Evolutionary conservation across 495 filamentous ascomycete genomes (phyloP).

Genomic region (Hypoxylon crocopeplum): DNA sequence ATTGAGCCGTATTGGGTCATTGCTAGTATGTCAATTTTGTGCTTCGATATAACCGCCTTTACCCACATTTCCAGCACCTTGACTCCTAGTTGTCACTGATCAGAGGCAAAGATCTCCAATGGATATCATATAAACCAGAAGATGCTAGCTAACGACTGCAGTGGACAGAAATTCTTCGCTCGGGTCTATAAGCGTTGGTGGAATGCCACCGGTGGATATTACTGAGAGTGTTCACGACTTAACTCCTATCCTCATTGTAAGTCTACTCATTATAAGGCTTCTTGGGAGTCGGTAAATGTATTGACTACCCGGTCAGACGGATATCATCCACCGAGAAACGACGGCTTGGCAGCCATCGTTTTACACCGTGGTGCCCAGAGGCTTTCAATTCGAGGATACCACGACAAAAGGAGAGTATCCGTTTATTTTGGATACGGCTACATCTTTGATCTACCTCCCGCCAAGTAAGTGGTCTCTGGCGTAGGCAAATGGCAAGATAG

Average conservation of each 20-base stretch:
- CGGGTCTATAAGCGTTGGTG: constrained; percentile 62
- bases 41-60: background rate
- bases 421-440: constrained; percentile 58
- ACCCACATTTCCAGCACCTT: background rate
- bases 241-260: constrained; percentile 51
- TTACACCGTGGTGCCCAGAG: constrained; percentile 51
- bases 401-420: constrained; percentile 44
- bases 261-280: constrained; percentile 8
- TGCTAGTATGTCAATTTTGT: constrained; percentile 40
- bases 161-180: constrained; percentile 47
- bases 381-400: constrained; percentile 44
- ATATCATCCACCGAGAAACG: constrained; percentile 32
- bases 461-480: constrained; percentile 6
- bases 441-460: constrained; percentile 52
- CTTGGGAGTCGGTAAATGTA: background rate
- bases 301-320: constrained; percentile 21
- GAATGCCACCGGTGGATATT: constrained; percentile 44
- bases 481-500: background rate
- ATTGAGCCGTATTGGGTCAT: constrained; percentile 64
- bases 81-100: too few species aligned
- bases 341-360: constrained; percentile 47
- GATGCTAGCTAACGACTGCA: background rate
- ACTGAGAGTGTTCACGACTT: constrained; percentile 39
- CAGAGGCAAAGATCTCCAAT: too few species aligned
- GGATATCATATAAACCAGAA: background rate